These are phyloP conservation scores for Blumeriella jaapii DNA, from an alignment of 2,329 filamentous ascomycete species.

Conservation along the genomic window DNA sequence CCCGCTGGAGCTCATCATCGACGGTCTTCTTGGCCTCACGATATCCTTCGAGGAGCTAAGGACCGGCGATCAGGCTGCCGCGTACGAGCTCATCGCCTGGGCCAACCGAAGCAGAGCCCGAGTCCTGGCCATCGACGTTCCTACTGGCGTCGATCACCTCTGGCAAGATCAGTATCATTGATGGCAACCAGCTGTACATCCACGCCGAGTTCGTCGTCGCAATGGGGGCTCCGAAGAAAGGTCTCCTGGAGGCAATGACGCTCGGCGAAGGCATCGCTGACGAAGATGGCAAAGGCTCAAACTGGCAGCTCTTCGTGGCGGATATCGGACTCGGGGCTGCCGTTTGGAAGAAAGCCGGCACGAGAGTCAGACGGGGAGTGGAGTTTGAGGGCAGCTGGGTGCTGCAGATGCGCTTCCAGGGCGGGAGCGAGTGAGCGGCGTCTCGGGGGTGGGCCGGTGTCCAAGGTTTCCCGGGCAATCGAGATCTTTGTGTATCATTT, in stretches of 20 bases:
- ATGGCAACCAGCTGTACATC: slow-evolving; percentile 70
- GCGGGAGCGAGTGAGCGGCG: slow-evolving; percentile 11
- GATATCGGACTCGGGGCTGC: slow-evolving; percentile 78
- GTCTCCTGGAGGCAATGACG: slow-evolving; percentile 62
- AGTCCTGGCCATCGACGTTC: slow-evolving; percentile 80
- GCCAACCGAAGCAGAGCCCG: slow-evolving; percentile 77
- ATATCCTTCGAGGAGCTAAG: slow-evolving; percentile 81
- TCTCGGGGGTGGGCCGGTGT: slow-evolving; percentile 2
- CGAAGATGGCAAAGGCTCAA: slow-evolving; percentile 26
- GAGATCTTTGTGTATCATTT: background rate
- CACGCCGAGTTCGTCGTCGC: slow-evolving; percentile 74
- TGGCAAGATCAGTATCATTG: slow-evolving; percentile 53
- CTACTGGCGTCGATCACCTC: slow-evolving; percentile 76
- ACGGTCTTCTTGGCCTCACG: slow-evolving; percentile 78
- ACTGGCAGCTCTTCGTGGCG: slow-evolving; percentile 72
- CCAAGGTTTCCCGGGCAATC: background rate
- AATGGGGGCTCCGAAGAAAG: slow-evolving; percentile 77
- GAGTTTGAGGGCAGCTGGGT: slow-evolving; percentile 87
- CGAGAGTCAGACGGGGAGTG: slow-evolving; percentile 69
- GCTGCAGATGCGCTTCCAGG: slow-evolving; percentile 45
- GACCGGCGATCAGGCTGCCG: slow-evolving; percentile 68
- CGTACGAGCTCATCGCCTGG: slow-evolving; percentile 88
- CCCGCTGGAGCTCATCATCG: slow-evolving; percentile 70
- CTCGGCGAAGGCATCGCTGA: slow-evolving; percentile 21
- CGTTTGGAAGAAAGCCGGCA: slow-evolving; percentile 76